Percentiles rank a stretch among this genome's conserved stretches.
Evolutionary conservation across 2,329 filamentous ascomycete species (phyloP).

Genomic region (Fusarium robinianum): DNA sequence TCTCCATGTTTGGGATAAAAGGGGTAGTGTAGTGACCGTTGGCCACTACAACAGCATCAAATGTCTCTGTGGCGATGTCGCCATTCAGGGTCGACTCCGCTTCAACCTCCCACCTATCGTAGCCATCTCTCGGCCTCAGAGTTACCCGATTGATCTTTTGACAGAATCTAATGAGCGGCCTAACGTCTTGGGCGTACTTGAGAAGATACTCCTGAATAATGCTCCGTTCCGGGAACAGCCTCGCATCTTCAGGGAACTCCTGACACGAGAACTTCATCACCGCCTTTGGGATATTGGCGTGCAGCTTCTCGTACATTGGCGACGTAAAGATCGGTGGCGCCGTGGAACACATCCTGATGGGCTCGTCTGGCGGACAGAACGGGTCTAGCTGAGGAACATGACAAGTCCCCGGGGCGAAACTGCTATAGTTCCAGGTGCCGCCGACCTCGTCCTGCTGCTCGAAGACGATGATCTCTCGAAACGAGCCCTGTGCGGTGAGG

Average conservation of each 20-base stretch:
- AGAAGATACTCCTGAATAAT: slow-evolving; percentile 76
- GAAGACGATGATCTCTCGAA: slow-evolving; percentile 73
- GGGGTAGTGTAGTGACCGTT: slow-evolving; percentile 76
- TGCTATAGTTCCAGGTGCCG: slow-evolving; percentile 84
- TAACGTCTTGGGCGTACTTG: slow-evolving; percentile 70
- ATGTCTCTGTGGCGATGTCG: slow-evolving; percentile 51
- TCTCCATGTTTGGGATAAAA: slow-evolving; percentile 65
- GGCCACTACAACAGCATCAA: slow-evolving; percentile 76
- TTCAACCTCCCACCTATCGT: slow-evolving; percentile 65
- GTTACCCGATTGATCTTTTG: slow-evolving; percentile 69
- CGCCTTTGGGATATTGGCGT: slow-evolving; percentile 83
- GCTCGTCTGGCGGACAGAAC: slow-evolving; percentile 64
- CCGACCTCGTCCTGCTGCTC: slow-evolving; percentile 80
- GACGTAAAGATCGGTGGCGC: slow-evolving; percentile 70
- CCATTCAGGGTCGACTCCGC: slow-evolving; percentile 55
- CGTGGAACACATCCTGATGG: slow-evolving; percentile 52
- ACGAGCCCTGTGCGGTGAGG: slow-evolving; percentile 68
- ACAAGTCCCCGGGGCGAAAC: slow-evolving; percentile 50
- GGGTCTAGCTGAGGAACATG: slow-evolving; percentile 72
- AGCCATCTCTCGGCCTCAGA: slow-evolving; percentile 33
- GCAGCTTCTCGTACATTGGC: slow-evolving; percentile 78
- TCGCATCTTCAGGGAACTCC: slow-evolving; percentile 64
- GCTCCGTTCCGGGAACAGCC: slow-evolving; percentile 75
- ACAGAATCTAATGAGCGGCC: slow-evolving; percentile 69
- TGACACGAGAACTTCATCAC: slow-evolving; percentile 82